These are phyloP conservation scores for Trichoderma aggressivum DNA, from an alignment of 2,329 filamentous ascomycete genomes.

Conservation along the genomic window DNA sequence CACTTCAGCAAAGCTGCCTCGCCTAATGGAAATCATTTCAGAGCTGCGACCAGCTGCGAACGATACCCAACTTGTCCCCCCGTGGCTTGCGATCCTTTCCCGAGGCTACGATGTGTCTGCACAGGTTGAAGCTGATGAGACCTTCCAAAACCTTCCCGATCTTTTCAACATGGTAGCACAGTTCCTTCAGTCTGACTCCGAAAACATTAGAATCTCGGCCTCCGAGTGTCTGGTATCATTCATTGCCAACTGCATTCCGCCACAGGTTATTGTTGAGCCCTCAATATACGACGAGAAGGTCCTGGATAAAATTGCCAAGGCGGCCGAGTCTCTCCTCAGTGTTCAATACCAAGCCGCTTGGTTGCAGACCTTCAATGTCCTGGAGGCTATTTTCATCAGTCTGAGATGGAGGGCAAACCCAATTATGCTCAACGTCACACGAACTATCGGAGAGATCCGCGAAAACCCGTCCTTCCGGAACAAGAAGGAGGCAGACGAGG, in stretches of 20 bases:
- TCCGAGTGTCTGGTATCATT: constrained; percentile 95
- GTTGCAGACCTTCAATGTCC: constrained; percentile 89
- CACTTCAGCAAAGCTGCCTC: constrained; percentile 83
- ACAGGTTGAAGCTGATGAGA: constrained; percentile 83
- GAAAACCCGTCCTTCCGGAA: constrained; percentile 84
- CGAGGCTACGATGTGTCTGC: constrained; percentile 91
- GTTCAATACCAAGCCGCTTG: constrained; percentile 93
- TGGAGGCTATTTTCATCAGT: constrained; percentile 81
- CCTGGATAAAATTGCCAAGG: constrained; percentile 74
- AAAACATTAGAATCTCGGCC: constrained; percentile 91
- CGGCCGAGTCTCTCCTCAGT: constrained; percentile 70
- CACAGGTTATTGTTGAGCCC: constrained; percentile 77
- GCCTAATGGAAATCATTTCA: constrained; percentile 84
- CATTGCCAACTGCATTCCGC: constrained; percentile 82
- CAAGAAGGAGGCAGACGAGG: constrained; percentile 91
- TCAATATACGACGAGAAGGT: constrained; percentile 91
- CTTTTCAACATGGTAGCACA: constrained; percentile 75
- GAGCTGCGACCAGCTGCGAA: constrained; percentile 89
- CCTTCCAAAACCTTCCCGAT: constrained; percentile 83
- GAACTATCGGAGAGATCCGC: constrained; percentile 80
- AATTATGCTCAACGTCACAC: constrained; percentile 71
- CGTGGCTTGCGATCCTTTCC: constrained; percentile 95
- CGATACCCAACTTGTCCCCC: constrained; percentile 89
- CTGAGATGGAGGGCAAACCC: constrained; percentile 82
- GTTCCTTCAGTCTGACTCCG: constrained; percentile 81